These are phyloP conservation scores for Pichia occidentalis DNA, from an alignment of 805 yeast species.

Conservation along the genomic window DNA sequence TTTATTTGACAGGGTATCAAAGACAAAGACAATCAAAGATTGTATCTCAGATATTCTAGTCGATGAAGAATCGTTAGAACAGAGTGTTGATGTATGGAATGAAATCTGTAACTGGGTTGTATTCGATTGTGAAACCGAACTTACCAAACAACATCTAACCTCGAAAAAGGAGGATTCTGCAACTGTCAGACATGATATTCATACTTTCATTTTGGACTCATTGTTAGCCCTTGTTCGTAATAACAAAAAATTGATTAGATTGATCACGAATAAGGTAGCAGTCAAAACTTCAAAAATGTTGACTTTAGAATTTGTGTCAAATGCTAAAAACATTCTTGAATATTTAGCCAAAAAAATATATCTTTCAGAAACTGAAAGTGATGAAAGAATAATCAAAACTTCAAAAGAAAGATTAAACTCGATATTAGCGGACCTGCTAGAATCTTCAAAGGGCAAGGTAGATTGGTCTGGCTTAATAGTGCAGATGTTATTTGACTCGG, in stretches of 20 bases:
- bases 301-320: neutral
- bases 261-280: no score
- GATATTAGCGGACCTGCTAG: constrained; percentile 39
- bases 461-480: constrained; percentile 17
- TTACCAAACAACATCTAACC: constrained; percentile 7
- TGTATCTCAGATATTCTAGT: constrained; percentile 26
- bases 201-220: constrained; percentile 11
- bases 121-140: constrained; percentile 4
- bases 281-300: no score
- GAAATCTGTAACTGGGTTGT: constrained; percentile 12
- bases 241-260: constrained; percentile 10
- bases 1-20: constrained; percentile 72
- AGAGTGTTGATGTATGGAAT: constrained; percentile 8
- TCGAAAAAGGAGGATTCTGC: constrained; percentile 12
- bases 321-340: constrained; percentile 1
- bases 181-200: constrained; percentile 9
- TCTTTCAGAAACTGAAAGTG: neutral
- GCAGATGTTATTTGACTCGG: constrained; percentile 37
- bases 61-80: neutral
- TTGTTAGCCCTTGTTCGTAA: constrained; percentile 11
- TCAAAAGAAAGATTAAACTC: constrained; percentile 62
- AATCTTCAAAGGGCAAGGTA: constrained; percentile 9
- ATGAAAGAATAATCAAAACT: constrained; percentile 12
- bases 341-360: constrained; percentile 3
- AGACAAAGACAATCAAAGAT: constrained; percentile 55